Evolutionary conservation across 345 rosid species (phyloP), one percentile per base, ranked within the genome.

Genomic region (Camelina laxa): DNA sequence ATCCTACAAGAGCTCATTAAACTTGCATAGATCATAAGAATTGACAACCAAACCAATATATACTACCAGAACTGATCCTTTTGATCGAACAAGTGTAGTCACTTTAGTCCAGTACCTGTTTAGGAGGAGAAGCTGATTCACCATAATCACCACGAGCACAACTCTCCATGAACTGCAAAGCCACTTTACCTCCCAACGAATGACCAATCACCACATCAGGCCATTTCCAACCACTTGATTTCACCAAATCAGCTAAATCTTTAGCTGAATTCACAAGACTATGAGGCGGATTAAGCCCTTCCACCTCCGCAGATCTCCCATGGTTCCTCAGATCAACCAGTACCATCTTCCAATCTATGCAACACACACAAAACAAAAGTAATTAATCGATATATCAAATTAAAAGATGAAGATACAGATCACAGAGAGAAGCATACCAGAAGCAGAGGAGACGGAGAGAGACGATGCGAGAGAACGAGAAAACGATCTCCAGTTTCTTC

Each of bases 151-250:
- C 89, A 33, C 81, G 78, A 66, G 81, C 85, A 73, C 97, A 91
- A 49, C 93, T 88, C 81, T 85, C 84, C 11, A 91, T 82, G 53
- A 84, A 92, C 76, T 95, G 93, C 72, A 95, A 75, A 0, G 93
- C 97, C 38, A 95, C 90, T 70, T 92, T 95, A 16, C 99, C 97
- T 27, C 99, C 97, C 83, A 91, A 63, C 10, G 97, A 95, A 70
- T 95, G 99, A 48, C 99, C 99, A 60, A 95, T 84, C 45, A 95
- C 91, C 41, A 87, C 97, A 50, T 88, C 93, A 62, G 99, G 99
- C 97, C 97, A 92, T 30, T 9, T 74, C 96, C 95, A 91, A 13
- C 90, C 85, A 31, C 72, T 75, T 31, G 74, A 60, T 63, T 81
- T 85, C 9, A 95, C 84, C 93, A 95, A 86, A 82, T 85, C 65